Evolutionary conservation across 1,284 basidiomycete genomes (phyloP), one percentile per base, ranked within the genome.

Genomic region (Leccinum huronense): DNA sequence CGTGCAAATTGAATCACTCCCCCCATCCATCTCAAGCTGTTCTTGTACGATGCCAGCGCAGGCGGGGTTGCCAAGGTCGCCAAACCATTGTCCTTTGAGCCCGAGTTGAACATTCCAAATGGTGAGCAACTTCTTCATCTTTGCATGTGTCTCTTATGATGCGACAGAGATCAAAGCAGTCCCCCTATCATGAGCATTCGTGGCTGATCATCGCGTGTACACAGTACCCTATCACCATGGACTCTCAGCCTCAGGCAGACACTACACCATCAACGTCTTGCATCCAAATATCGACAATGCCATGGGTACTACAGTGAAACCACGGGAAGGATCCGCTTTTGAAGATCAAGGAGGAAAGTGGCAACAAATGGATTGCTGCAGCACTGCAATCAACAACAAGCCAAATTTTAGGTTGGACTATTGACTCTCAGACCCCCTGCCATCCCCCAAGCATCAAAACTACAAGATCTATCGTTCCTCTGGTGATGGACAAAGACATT

Each of bases 221-320:
- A 6, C 70, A 92, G 95, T 91, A 23, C 81, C 98, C 8, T 98
- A 98, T 77, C 97, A 99, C 77, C 96, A 99, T 72, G 97, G 97
- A 2, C 81, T 84, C 57, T 92, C 91, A 65, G 86, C 78, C 23
- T 27, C 23, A 27, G 23, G 23, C 23, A 27, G 23, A 27, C 96
- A 98, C 77, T 99, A 98, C 80, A 99, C 96, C 1, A 87, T 97
- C 55, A 91, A 96, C 68, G 92, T 97, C 1, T 80, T 96, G 8
- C 90, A 94, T 66, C 91, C 93, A 23, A 87, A 87, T 69, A 84
- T 87, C 13, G 86, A 86, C 71, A 77, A 71, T 5, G 56, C 60
- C 1, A 42, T 81, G 23, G 23, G 23, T 27, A 27, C 23, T 27
- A 27, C 59, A 3, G 34, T 30, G 3, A 74, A 66, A 48, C 77